These are phyloP conservation scores for Leccinum griseonigrum DNA, from an alignment of 1,284 basidiomycete genomes.

Conservation along the genomic window DNA sequence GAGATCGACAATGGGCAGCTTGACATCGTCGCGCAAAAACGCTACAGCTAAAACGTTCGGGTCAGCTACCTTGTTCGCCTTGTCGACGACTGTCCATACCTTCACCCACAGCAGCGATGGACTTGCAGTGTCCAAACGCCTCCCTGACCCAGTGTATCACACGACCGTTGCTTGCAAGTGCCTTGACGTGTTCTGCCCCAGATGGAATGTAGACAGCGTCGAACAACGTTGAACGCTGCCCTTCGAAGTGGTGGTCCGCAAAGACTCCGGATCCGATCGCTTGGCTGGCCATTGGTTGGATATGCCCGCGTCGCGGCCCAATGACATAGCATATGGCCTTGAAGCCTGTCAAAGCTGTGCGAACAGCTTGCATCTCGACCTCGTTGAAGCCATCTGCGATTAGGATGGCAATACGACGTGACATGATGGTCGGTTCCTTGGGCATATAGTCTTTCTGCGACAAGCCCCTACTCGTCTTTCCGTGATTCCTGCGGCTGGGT, in stretches of 20 bases:
- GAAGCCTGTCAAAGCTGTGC: constrained; percentile 48
- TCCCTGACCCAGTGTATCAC: constrained; percentile 72
- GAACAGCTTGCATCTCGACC: constrained; percentile 54
- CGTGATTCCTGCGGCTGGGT: constrained; percentile 51
- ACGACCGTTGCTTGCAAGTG: constrained; percentile 54
- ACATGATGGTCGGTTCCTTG: constrained; percentile 61
- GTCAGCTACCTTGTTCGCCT: neutral
- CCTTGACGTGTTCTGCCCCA: constrained; percentile 52
- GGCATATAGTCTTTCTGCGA: constrained; percentile 60
- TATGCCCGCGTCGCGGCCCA: constrained; percentile 61
- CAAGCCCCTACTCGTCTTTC: constrained; percentile 50
- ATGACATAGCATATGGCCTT: constrained; percentile 66
- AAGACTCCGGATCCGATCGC: constrained; percentile 38
- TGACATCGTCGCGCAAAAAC: constrained; percentile 47
- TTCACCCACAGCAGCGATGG: constrained; percentile 72
- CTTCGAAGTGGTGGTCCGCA: constrained; percentile 73
- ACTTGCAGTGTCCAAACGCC: constrained; percentile 77
- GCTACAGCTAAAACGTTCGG: constrained; percentile 39
- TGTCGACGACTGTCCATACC: constrained; percentile 30
- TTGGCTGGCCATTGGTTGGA: constrained; percentile 42
- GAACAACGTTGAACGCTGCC: constrained; percentile 76
- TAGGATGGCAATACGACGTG: constrained; percentile 72
- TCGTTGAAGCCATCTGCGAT: constrained; percentile 72
- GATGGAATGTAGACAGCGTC: constrained; percentile 76
- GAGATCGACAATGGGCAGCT: constrained; percentile 45